Base-by-base conservation (phyloP, 176 grass and related monocot species). In the Microstegium vimineum region DNA sequence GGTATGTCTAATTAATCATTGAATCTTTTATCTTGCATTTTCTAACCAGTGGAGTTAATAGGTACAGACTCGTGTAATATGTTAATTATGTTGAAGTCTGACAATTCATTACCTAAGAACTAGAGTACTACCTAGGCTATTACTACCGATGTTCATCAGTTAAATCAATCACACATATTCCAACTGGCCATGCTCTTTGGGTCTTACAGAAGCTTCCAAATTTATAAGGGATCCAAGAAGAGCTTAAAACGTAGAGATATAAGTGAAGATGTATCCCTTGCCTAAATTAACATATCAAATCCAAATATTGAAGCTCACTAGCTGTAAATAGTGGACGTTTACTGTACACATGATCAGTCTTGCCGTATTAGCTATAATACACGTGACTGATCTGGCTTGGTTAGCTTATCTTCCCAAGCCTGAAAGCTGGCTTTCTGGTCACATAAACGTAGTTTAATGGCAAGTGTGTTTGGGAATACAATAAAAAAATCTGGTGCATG, bases 1-100 rank as follows among this genome's bases (percentile, higher is more conserved):
- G 89, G 89, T 91, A 62, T 74, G 76, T 84, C 18, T 81, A 62
- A 17, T n/a, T 54, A 63, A 66, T 17, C 14, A 79, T 64, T 41
- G 15, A 33, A 28, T 71, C 33, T 54, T 40, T 78, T 41, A 56
- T 65, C 28, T 66, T 79, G 28, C 16, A 57, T 9, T 70, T 66
- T 26, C 45, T 32, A 68, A 38, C 43, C 8, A 47, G 34, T 14
- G 62, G 35, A 57, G 32, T 30, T 59, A 35, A 63, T 31, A 32
- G 13, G 20, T 35, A n/a, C 27, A 60, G 15, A 76, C 40, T 59
- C 0, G 5, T 18, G 18, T 17, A 65, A 27, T 42, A 38, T 82
- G 18, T 62, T 7, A 22, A 41, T 36, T 7, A 15, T 22, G 38
- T 20, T 23, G 63, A 77, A 57, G 4, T 56, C 1, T 27, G 27